Evolutionary conservation across 2,329 filamentous ascomycete species (phyloP).

Genomic region (Chaetomiaceae sp.): DNA sequence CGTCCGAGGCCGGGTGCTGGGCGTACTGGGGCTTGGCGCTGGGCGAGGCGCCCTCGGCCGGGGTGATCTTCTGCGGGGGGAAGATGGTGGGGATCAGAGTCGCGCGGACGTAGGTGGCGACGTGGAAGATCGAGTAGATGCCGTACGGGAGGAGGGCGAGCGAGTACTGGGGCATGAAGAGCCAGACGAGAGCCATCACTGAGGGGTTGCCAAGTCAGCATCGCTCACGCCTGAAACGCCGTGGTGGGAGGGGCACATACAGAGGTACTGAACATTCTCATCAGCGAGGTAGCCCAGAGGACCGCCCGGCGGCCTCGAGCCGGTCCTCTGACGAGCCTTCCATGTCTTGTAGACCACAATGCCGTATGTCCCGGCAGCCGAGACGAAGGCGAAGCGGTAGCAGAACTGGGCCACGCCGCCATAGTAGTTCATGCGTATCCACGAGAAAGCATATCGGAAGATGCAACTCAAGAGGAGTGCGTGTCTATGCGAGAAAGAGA

Average conservation of each 20-base stretch:
- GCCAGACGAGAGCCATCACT: slow-evolving; percentile 95
- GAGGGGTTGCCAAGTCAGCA: slow-evolving; percentile 6
- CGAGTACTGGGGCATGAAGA: slow-evolving; percentile 82
- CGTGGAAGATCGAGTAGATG: slow-evolving; percentile 98
- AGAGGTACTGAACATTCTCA: slow-evolving; percentile 96
- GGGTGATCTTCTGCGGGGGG: slow-evolving; percentile 54
- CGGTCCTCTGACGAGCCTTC: slow-evolving; percentile 74
- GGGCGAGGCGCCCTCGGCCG: slow-evolving; percentile 52
- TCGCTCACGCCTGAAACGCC: background rate
- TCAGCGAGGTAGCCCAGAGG: slow-evolving; percentile 67
- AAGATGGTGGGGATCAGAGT: slow-evolving; percentile 86
- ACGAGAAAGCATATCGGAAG: slow-evolving; percentile 77
- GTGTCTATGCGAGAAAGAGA: slow-evolving; percentile 54
- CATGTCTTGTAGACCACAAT: slow-evolving; percentile 99
- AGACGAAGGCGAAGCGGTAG: slow-evolving; percentile 86
- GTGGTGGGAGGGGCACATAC: slow-evolving; percentile 54
- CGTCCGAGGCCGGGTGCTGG: slow-evolving; percentile 65
- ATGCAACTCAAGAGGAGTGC: slow-evolving; percentile 79
- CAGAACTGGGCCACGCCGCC: slow-evolving; percentile 71
- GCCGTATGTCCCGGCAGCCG: slow-evolving; percentile 88
- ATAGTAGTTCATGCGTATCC: slow-evolving; percentile 83
- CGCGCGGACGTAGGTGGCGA: slow-evolving; percentile 90
- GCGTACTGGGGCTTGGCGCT: slow-evolving; percentile 52
- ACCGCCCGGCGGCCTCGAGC: slow-evolving; percentile 57
- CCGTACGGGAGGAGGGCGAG: slow-evolving; percentile 89